Base-by-base conservation (phyloP, 2,329 filamentous ascomycete species). In the Cercospora berteroae region DNA sequence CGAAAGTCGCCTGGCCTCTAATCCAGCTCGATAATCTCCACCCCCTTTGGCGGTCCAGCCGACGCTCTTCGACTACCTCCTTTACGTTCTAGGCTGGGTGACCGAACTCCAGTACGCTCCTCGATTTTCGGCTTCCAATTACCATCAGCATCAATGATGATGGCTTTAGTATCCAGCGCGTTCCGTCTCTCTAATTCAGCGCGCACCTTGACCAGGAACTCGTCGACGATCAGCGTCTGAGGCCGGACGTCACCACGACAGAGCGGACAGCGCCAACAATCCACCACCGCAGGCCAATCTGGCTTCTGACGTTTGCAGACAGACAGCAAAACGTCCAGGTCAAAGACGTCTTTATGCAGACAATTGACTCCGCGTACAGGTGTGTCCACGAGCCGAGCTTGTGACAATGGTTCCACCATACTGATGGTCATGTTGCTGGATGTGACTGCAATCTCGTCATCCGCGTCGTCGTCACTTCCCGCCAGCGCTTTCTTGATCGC, bases 261-360 rank as follows among this genome's bases (percentile, higher is more conserved):
- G 31, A 96, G 87, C 0, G 95, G 95, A 74, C 95, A 99, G 70
- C 86, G 90, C 93, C 94, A 97, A 62, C 87, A 86, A 74, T 95
- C 92, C 0, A 86, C 82, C 64, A 85, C 80, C 7, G 70, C 73
- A 5, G 76, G 70, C 57, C 63, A 69, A 20, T 64, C 50, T 69
- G 78, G 48, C 72, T 82, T 77, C 60, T 75, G 72, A 71, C 81
- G 84, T 31, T 72, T 73, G 16, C 92, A 87, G 5, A 90, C 92
- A 13, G 83, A 79, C 8, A 99, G 85, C 82, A 92, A 98, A 0
- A 87, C 94, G 20, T 90, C 86, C 7, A 97, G 87, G 77, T 98
- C 94, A 76, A 98, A 97, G 76, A 93, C 97, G 76, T 97, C 92
- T 39, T 90, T 82, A 76, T 99, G 94, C 25, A 82, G 81, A 77